Percentiles rank a stretch among this genome's conserved stretches.
Evolutionary conservation across 2,329 filamentous ascomycete genomes (phyloP).

Genomic region (Talaromyces albobiverticillius): DNA sequence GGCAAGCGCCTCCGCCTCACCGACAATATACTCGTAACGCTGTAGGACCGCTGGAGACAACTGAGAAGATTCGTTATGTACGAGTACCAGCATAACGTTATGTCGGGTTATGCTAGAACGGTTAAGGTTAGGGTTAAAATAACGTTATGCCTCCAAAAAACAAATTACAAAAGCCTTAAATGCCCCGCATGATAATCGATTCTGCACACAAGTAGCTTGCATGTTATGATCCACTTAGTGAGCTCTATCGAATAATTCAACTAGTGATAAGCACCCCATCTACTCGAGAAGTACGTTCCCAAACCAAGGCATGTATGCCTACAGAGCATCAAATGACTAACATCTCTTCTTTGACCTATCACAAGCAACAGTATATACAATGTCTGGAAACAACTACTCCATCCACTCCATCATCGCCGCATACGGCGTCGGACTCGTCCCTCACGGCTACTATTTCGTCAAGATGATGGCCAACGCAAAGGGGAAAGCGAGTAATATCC

Average conservation of each 20-base stretch:
- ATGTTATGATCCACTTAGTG: too few species aligned
- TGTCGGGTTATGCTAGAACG: too few species aligned
- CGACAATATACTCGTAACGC: not conserved
- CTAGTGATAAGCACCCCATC: not conserved
- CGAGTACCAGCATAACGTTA: too few species aligned
- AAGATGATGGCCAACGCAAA: constrained; percentile 30
- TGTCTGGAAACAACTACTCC: constrained; percentile 24
- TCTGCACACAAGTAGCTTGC: not conserved
- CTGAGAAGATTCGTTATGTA: not conserved
- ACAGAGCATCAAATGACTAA: too few species aligned
- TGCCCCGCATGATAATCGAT: not conserved
- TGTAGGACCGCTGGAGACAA: not conserved
- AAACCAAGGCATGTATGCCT: too few species aligned
- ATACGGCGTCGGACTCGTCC: constrained; percentile 28
- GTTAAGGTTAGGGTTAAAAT: not conserved
- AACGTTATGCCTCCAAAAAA: not conserved
- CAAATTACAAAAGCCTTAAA: not conserved
- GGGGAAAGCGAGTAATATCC: constrained; percentile 27
- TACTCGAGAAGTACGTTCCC: not conserved
- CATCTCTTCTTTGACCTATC: too few species aligned
- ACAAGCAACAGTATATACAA: constrained; percentile 11
- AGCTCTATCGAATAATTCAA: not conserved
- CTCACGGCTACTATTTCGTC: constrained; percentile 29
- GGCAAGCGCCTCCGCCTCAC: not conserved
- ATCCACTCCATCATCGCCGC: constrained; percentile 30